phyloP scores from a whole-genome alignment of 805 yeast species.

The Yarrowia hollandica region DNA sequence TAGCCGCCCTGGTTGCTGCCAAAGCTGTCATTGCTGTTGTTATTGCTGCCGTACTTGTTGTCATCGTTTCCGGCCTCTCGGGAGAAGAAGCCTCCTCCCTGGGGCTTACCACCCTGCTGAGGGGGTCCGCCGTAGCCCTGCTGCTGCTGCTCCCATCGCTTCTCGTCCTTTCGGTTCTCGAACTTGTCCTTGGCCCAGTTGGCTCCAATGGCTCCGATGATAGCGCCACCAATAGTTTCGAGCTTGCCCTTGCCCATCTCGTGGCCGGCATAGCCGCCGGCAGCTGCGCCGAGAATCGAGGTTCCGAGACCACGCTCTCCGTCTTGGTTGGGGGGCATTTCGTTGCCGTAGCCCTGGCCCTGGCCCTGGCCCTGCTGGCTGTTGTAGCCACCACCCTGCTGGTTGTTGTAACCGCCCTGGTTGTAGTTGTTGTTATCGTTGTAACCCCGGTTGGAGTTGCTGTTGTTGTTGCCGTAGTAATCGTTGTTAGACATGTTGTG shows the following conservation, averaged over 20 bases:
- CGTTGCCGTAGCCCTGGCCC: constrained; percentile 18
- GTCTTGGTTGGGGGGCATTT: background rate
- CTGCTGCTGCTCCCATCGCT: constrained; percentile 23
- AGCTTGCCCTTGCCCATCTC: constrained; percentile 28
- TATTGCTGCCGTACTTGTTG: background rate
- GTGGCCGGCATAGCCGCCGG: constrained; percentile 30
- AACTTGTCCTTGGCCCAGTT: constrained; percentile 29
- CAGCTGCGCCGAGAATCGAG: constrained; percentile 29
- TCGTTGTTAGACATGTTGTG: constrained; percentile 19
- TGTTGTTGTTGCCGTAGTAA: constrained; percentile 18
- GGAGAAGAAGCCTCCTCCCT: constrained; percentile 14
- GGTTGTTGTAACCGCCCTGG: constrained; percentile 11
- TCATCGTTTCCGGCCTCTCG: background rate
- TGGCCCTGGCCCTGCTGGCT: background rate
- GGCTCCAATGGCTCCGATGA: constrained; percentile 30
- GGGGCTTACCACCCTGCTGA: background rate
- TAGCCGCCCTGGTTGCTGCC: background rate
- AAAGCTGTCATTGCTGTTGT: background rate
- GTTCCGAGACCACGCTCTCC: constrained; percentile 29
- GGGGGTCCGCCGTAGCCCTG: constrained; percentile 27
- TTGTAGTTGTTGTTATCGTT: constrained; percentile 1
- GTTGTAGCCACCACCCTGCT: background rate
- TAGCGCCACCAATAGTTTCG: constrained; percentile 29
- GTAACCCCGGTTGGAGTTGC: background rate
- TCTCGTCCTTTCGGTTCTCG: constrained; percentile 15